Conservation (phyloP, 306 rosid species). For the Malus sieversii region DNA sequence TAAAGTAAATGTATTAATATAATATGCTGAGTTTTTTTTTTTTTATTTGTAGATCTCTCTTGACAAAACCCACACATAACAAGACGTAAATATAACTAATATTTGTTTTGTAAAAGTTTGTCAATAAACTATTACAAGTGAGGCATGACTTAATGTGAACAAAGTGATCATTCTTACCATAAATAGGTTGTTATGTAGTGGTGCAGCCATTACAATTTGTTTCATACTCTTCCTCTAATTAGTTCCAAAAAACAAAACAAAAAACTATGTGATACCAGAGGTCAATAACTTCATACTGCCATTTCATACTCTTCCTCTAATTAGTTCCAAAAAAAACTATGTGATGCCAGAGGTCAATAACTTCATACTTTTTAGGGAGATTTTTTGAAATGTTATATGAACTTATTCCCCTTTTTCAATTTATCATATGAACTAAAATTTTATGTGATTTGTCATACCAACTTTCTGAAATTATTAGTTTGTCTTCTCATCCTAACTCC, state of each 20-base stretch:
- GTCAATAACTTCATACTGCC: too few species aligned
- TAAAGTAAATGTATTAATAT: background rate
- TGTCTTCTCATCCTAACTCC: too few species aligned
- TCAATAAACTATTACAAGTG: constrained; percentile 36
- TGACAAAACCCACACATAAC: background rate
- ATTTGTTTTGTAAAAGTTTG: background rate
- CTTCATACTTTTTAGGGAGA: too few species aligned
- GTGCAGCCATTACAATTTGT: constrained; percentile 35
- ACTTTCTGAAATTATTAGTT: too few species aligned
- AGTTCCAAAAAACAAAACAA: background rate
- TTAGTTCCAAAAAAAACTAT: background rate
- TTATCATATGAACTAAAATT: too few species aligned
- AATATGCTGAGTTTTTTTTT: background rate
- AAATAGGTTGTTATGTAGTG: constrained; percentile 36
- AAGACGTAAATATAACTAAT: background rate
- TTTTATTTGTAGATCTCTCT: background rate
- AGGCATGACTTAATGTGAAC: constrained; percentile 29
- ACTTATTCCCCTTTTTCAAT: too few species aligned
- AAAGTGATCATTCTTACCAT: constrained; percentile 29
- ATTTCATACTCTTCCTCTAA: background rate
- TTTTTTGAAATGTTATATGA: too few species aligned
- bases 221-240: background rate
- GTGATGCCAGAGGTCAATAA: background rate
- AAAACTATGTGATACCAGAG: background rate
- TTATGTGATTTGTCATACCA: too few species aligned